Evolutionary conservation across 306 rosid genomes (phyloP).

Genomic region (Ziziphus jujuba): DNA sequence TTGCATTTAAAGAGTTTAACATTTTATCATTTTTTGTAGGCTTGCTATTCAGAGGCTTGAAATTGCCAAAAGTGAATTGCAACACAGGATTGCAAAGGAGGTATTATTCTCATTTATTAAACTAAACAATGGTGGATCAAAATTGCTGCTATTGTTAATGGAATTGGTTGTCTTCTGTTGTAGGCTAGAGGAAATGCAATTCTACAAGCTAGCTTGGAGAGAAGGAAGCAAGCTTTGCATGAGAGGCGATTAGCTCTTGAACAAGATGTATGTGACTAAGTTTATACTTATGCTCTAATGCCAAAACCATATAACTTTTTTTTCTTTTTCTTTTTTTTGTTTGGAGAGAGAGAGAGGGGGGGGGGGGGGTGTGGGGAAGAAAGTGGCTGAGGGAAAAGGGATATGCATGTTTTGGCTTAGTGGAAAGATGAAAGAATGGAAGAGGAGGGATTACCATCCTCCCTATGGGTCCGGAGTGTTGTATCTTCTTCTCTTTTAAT

Average conservation of each 20-base stretch:
- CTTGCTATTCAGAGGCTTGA: conserved; percentile 97
- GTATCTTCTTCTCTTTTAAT: too few species aligned
- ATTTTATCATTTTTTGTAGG: conserved; percentile 39
- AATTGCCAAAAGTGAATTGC: conserved; percentile 88
- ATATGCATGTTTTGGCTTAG: too few species aligned
- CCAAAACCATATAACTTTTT: too few species aligned
- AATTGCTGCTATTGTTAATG: conserved; percentile 20
- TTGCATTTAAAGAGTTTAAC: conserved; percentile 7
- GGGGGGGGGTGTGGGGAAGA: too few species aligned
- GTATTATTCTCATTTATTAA: conserved; percentile 37
- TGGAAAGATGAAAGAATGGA: too few species aligned
- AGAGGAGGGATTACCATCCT: too few species aligned
- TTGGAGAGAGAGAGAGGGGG: too few species aligned
- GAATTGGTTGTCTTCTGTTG: conserved; percentile 22
- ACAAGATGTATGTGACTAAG: conserved; percentile 65
- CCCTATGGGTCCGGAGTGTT: too few species aligned
- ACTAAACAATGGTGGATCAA: conserved; percentile 19
- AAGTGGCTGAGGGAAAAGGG: too few species aligned
- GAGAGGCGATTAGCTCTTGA: conserved; percentile 98
- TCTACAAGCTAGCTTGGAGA: conserved; percentile 97
- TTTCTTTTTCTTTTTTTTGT: neutral
- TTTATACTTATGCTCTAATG: neutral
- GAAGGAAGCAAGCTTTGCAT: conserved; percentile 99
- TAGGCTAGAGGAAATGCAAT: conserved; percentile 99
- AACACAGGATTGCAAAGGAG: conserved; percentile 97